Evolutionary conservation across 768 basidiomycete genomes (phyloP).

Genomic region (Lentinula aciculospora): DNA sequence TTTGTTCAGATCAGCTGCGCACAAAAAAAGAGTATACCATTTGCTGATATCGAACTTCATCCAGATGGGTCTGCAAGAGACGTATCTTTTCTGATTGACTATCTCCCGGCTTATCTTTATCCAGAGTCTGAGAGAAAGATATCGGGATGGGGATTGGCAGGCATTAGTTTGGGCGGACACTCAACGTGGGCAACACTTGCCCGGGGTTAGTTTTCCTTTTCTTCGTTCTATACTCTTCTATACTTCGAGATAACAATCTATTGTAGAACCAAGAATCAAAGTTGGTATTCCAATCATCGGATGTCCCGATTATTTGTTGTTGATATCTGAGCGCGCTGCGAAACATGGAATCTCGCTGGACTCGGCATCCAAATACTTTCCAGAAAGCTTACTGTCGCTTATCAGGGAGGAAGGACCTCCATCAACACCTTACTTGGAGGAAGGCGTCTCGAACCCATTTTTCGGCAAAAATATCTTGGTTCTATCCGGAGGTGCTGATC

Average conservation of each 20-base stretch:
- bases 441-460: conserved; percentile 48
- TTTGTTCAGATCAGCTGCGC: conserved; percentile 20
- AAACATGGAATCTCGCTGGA: conserved; percentile 27
- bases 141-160: conserved; percentile 64
- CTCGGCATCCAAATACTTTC: conserved; percentile 32
- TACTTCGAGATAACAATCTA: background rate
- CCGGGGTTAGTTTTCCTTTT: conserved; percentile 26
- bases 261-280: conserved; percentile 37
- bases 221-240: background rate
- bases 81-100: conserved; percentile 77
- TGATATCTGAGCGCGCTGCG: conserved; percentile 54
- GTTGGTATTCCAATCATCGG: conserved; percentile 55
- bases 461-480: conserved; percentile 69
- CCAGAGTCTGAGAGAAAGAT: conserved; percentile 58
- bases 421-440: conserved; percentile 31
- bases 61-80: conserved; percentile 65
- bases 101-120: conserved; percentile 69
- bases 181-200: conserved; percentile 69
- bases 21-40: background rate
- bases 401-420: conserved; percentile 44
- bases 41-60: background rate
- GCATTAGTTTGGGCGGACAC: conserved; percentile 83
- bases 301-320: conserved; percentile 60
- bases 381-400: conserved; percentile 42
- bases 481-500: conserved; percentile 61